These are phyloP conservation scores for Capsicum pubescens DNA, from an alignment of 257 asterid genomes.

Conservation along the genomic window DNA sequence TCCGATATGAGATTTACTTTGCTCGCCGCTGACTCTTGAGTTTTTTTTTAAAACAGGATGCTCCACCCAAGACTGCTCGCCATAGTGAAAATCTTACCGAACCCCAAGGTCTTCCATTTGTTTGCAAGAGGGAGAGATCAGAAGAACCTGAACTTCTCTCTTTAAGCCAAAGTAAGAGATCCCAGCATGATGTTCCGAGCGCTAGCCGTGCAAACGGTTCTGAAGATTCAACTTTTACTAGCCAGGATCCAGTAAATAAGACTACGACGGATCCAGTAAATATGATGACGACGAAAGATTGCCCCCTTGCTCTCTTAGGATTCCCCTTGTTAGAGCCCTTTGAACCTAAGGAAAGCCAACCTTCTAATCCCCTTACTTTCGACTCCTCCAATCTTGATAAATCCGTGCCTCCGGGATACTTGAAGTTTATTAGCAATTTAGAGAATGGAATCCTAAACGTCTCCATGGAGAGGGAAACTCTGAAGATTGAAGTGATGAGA, in stretches of 20 bases:
- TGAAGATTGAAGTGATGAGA: constrained; percentile 87
- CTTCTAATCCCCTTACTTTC: constrained; percentile 45
- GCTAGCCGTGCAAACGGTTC: constrained; percentile 74
- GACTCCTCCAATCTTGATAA: constrained; percentile 85
- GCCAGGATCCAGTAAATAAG: constrained; percentile 54
- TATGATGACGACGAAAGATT: constrained; percentile 60
- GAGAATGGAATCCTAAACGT: constrained; percentile 71
- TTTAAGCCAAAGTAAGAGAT: constrained; percentile 51
- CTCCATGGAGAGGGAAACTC: constrained; percentile 78
- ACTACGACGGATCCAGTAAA: constrained; percentile 52
- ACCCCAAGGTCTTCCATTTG: constrained; percentile 41
- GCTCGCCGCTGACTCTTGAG: not conserved
- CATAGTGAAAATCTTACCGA: constrained; percentile 36
- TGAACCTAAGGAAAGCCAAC: constrained; percentile 40
- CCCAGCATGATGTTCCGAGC: constrained; percentile 60
- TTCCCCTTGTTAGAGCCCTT: constrained; percentile 55
- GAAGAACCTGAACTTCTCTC: constrained; percentile 58
- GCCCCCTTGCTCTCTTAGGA: constrained; percentile 51
- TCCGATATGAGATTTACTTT: not conserved
- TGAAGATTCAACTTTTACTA: constrained; percentile 73
- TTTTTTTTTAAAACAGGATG: constrained; percentile 44
- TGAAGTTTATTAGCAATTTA: constrained; percentile 71
- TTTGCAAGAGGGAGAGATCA: constrained; percentile 71
- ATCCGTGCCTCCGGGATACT: constrained; percentile 82
- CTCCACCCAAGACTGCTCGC: constrained; percentile 51